Evolutionary conservation across 371 early-diverging fungal genomes (phyloP).

Genomic region (Apophysomyces variabilis): DNA sequence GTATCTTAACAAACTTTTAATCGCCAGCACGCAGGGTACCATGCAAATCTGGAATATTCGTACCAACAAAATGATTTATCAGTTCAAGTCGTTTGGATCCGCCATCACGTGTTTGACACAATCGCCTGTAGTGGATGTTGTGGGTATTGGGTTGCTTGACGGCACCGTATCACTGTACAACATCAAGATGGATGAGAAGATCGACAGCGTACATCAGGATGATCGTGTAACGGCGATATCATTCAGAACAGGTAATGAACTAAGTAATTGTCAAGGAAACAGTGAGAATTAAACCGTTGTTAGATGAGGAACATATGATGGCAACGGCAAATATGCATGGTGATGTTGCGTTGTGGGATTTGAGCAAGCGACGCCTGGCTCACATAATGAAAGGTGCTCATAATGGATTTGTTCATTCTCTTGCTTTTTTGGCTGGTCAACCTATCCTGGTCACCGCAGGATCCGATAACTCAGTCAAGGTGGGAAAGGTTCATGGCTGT

Average conservation of each 20-base stretch:
- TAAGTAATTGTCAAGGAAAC: neutral
- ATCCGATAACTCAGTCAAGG: conserved; percentile 90
- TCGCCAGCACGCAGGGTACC: conserved; percentile 84
- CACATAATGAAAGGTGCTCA: conserved; percentile 87
- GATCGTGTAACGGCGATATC: conserved; percentile 87
- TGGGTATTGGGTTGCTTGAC: conserved; percentile 89
- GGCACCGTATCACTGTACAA: conserved; percentile 88
- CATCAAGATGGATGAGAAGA: conserved; percentile 72
- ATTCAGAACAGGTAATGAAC: conserved; percentile 77
- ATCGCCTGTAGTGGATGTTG: conserved; percentile 91
- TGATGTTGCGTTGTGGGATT: conserved; percentile 92
- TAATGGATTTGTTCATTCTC: conserved; percentile 71
- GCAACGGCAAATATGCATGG: conserved; percentile 87
- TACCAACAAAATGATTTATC: conserved; percentile 79
- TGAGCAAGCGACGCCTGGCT: conserved; percentile 73
- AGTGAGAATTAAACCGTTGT: neutral
- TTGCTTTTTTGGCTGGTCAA: conserved; percentile 82
- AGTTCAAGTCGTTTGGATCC: conserved; percentile 75
- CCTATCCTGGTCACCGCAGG: conserved; percentile 89
- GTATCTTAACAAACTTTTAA: conserved; percentile 93
- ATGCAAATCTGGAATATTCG: conserved; percentile 95
- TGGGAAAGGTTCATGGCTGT: conserved; percentile 19
- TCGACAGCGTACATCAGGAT: conserved; percentile 82
- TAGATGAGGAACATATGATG: conserved; percentile 85
- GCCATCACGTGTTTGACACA: conserved; percentile 82